Evolutionary conservation across 2,329 filamentous ascomycete genomes (phyloP).

Genomic region (Aspergillus intermedius): DNA sequence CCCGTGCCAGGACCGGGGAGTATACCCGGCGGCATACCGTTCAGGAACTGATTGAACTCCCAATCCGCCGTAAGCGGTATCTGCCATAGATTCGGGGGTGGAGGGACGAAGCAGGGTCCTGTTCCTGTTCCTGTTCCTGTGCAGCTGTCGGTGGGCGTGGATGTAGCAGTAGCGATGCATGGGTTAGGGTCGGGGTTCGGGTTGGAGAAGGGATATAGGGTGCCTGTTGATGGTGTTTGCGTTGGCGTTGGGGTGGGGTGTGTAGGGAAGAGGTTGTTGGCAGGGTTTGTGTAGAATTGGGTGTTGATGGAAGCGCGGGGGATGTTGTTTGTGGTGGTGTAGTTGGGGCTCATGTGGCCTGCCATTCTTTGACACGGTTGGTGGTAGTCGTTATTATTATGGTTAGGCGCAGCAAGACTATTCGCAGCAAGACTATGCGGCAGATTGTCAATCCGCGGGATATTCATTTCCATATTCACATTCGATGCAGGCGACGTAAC

Average conservation of each 20-base stretch:
- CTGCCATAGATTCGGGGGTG: conserved; percentile 66
- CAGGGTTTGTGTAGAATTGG: conserved; percentile 1
- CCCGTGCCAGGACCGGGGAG: conserved; percentile 4
- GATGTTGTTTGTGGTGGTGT: not conserved
- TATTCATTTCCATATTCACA: not conserved
- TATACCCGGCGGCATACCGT: conserved; percentile 14
- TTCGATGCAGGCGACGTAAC: not conserved
- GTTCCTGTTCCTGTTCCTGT: too few relatives aligned
- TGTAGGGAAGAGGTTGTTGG: not conserved
- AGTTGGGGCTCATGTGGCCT: not conserved
- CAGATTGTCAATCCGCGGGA: not conserved
- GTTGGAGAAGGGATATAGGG: not conserved
- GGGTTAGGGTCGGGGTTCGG: not conserved
- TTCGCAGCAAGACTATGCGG: not conserved
- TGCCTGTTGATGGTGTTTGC: conserved; percentile 11
- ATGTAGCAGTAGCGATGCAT: too few relatives aligned
- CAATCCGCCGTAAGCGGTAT: conserved; percentile 88
- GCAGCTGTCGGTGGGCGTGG: too few relatives aligned
- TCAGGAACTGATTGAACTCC: conserved; percentile 44
- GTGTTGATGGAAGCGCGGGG: conserved; percentile 2
- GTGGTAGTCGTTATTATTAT: too few relatives aligned
- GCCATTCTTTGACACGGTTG: not conserved
- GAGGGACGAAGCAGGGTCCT: not conserved
- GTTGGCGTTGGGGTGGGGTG: conserved; percentile 2
- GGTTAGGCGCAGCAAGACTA: not conserved